These are phyloP conservation scores for Delitschia confertaspora DNA, from an alignment of 495 filamentous ascomycete genomes.

Conservation along the genomic window DNA sequence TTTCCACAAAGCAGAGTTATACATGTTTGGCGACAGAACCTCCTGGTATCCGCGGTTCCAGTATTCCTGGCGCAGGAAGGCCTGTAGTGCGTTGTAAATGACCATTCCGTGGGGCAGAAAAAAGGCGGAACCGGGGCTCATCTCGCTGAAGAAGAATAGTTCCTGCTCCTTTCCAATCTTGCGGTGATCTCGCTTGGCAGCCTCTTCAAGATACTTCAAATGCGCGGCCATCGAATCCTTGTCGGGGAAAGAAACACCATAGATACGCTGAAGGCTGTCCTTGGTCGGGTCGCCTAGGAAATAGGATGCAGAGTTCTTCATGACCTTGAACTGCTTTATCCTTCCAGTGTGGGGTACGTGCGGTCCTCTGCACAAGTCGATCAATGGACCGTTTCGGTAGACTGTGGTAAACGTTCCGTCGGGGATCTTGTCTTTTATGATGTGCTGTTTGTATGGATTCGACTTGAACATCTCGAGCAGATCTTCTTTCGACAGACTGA, in stretches of 20 bases:
- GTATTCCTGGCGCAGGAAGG: conserved; percentile 76
- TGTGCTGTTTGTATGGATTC: conserved; percentile 92
- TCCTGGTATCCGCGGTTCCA: conserved; percentile 91
- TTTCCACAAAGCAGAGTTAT: conserved; percentile 83
- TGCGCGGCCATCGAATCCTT: conserved; percentile 88
- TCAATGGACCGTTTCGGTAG: conserved; percentile 74
- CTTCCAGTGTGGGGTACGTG: conserved; percentile 89
- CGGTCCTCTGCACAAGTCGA: conserved; percentile 71
- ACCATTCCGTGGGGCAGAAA: conserved; percentile 85
- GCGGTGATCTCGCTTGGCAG: conserved; percentile 87
- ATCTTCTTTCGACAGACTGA: conserved; percentile 80
- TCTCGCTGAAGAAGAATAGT: conserved; percentile 91
- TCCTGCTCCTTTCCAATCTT: conserved; percentile 90
- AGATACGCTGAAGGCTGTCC: conserved; percentile 90
- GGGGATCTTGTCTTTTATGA: conserved; percentile 85
- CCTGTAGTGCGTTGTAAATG: conserved; percentile 82
- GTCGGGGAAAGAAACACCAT: conserved; percentile 93
- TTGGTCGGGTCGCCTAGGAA: conserved; percentile 90
- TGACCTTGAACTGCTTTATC: conserved; percentile 87
- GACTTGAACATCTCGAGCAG: conserved; percentile 92
- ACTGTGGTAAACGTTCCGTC: conserved; percentile 88
- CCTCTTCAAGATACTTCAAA: conserved; percentile 88
- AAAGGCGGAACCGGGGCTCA: conserved; percentile 86
- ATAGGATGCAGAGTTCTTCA: conserved; percentile 94
- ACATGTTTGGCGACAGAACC: conserved; percentile 95